These are phyloP conservation scores for Phlyctochytrium bullatum DNA, from an alignment of 192 early-diverging fungal species.

Conservation along the genomic window DNA sequence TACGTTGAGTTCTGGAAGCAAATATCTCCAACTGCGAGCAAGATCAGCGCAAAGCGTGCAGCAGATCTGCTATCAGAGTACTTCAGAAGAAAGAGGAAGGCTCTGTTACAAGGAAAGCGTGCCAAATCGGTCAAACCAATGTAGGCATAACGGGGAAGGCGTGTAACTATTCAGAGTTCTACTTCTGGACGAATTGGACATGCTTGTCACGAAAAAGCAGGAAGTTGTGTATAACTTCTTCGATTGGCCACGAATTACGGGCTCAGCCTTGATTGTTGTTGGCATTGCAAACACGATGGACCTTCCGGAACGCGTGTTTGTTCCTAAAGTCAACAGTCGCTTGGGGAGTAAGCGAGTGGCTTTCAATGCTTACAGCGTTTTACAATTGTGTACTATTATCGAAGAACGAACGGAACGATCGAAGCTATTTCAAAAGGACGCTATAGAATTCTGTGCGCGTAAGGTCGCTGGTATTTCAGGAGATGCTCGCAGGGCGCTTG, in stretches of 20 bases:
- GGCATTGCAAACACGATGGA: conserved; percentile 99
- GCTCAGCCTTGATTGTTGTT: conserved; percentile 85
- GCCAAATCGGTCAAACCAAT: conserved; percentile 64
- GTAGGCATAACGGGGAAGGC: conserved; percentile 42
- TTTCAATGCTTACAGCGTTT: conserved; percentile 87
- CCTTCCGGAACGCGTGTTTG: conserved; percentile 86
- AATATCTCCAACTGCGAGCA: conserved; percentile 44
- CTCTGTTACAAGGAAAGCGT: conserved; percentile 6
- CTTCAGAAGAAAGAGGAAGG: conserved; percentile 12
- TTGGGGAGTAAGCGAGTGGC: conserved; percentile 55
- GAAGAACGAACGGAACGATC: conserved; percentile 65
- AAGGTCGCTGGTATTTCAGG: conserved; percentile 96
- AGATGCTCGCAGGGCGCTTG: conserved; percentile 91
- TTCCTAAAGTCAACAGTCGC: conserved; percentile 86
- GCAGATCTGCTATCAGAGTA: conserved; percentile 61
- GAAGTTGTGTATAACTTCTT: conserved; percentile 98
- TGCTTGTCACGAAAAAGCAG: conserved; percentile 88
- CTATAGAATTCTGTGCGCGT: conserved; percentile 89
- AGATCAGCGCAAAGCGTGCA: conserved; percentile 73
- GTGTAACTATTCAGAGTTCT: conserved; percentile 68
- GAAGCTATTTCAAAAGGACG: conserved; percentile 65
- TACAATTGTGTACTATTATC: conserved; percentile 85
- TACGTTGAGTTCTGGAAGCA: conserved; percentile 82
- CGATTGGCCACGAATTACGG: conserved; percentile 86
- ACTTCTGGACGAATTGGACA: conserved; percentile 95